phyloP scores from a whole-genome alignment of 73 alveolate genomes.

The Paramecium caudatum region DNA sequence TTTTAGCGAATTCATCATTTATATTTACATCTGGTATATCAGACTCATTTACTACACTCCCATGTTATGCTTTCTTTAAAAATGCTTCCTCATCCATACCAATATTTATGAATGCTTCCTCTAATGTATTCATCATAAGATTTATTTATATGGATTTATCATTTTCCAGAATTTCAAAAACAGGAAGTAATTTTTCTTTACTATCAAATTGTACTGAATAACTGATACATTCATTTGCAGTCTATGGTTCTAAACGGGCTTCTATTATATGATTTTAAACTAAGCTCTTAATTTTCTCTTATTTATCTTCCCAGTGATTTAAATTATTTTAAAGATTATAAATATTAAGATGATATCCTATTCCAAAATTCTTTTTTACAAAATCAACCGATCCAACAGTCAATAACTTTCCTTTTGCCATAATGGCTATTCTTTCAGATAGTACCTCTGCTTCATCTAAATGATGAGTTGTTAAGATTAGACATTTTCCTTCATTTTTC shows the following conservation, averaged over 20 bases:
- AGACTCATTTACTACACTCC: background rate
- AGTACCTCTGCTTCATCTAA: constrained; percentile 96
- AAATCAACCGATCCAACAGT: constrained; percentile 87
- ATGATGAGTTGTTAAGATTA: constrained; percentile 92
- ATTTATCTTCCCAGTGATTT: constrained; percentile 34
- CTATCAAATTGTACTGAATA: constrained; percentile 41
- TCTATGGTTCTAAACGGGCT: constrained; percentile 6
- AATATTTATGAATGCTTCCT: constrained; percentile 96
- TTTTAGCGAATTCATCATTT: constrained; percentile 44
- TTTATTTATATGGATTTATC: constrained; percentile 80
- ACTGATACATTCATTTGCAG: constrained; percentile 24
- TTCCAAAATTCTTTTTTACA: constrained; percentile 86
- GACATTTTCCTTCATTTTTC: constrained; percentile 78
- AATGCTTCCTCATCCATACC: constrained; percentile 84
- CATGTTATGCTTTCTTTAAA: constrained; percentile 56
- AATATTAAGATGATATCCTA: constrained; percentile 87
- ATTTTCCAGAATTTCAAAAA: constrained; percentile 75
- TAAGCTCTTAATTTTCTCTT: background rate
- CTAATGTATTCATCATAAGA: constrained; percentile 95
- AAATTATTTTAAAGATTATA: background rate
- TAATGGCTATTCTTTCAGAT: constrained; percentile 93
- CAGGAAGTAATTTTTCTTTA: background rate
- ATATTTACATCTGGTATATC: background rate
- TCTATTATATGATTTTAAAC: background rate
- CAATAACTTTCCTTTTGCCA: constrained; percentile 90